Evolutionary conservation across 441 rosid species (phyloP).

Genomic region (Gossypium laxum): DNA sequence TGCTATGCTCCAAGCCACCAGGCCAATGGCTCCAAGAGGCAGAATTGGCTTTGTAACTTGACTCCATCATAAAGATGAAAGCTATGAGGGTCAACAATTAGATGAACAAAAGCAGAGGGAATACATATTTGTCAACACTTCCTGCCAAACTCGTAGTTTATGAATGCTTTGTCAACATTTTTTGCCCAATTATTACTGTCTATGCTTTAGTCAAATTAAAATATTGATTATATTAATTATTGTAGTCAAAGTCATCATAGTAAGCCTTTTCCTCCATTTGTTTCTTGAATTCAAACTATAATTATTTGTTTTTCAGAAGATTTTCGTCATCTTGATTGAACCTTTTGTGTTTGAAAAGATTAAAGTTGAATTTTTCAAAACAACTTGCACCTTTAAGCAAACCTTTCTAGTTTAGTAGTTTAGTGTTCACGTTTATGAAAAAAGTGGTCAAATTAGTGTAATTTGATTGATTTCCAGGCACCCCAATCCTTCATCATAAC

Average conservation of each 20-base stretch:
- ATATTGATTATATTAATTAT: neutral
- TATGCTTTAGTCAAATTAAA: neutral
- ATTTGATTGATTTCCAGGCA: neutral
- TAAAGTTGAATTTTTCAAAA: neutral
- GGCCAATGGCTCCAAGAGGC: neutral
- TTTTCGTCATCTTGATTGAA: neutral
- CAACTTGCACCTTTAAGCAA: neutral
- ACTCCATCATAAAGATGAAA: neutral
- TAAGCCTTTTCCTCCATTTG: neutral
- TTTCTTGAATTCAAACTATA: neutral
- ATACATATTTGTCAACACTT: neutral
- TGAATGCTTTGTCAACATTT: neutral
- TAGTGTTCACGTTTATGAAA: neutral
- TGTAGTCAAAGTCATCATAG: neutral
- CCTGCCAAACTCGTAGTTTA: neutral
- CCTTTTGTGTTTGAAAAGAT: neutral
- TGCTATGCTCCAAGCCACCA: neutral
- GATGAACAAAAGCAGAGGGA: neutral
- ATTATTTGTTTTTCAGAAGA: neutral
- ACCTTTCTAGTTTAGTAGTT: neutral
- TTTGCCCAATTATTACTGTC: neutral
- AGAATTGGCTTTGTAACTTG: neutral
- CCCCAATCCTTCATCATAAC: neutral
- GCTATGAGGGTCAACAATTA: neutral
- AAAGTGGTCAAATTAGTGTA: neutral